Evolutionary conservation across 257 asterid genomes (phyloP), one percentile per base, ranked within the genome.

Genomic region (Nicotiana attenuata): DNA sequence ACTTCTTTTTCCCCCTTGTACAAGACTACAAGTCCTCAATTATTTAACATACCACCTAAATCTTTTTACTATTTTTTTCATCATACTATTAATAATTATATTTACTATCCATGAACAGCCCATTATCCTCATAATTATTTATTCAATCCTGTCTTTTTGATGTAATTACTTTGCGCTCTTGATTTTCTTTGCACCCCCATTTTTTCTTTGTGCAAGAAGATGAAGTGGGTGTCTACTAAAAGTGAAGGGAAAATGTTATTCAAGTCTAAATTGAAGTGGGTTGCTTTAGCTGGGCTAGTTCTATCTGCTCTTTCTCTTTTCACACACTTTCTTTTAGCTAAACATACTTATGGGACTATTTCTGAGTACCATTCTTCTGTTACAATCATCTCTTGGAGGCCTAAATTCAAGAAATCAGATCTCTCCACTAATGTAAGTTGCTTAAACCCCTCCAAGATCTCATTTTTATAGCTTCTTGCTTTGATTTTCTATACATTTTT

Each of bases 301-400:
- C 90, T 96, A 26, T 91, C 99, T 6, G 91, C 92, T 53, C 81
- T 94, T 41, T 96, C 99, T 5, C 91, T 96, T 84, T 89, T 92
- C 85, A 87, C 95, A 3, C 99, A 96, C 88, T 94, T 96, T 41
- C 91, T 96, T 50, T 92, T 94, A 7, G 99, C 98, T 5, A 91
- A 98, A 87, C 95, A 90, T 85, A 91, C 95, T 1, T 89, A 90
- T 76, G 94, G 95, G 64, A 84, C 84, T 60, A 86, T 87, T 60
- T 89, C 98, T 0, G 98, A 96, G 88, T 93, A 87, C 89, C 97
- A 88, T 71, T 93, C 99, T 80, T 92, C 98, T 5, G 83, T 96
- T 83, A 94, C 98, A 35, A 89, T 96, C 82, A 91, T 96, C 65
- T 92, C 99, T 24, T 96, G 99, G 99, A 89, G 97, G 89, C 98